Evolutionary conservation across 2,329 filamentous ascomycete species (phyloP).

Genomic region (Ophiostoma novo-ulmi): DNA sequence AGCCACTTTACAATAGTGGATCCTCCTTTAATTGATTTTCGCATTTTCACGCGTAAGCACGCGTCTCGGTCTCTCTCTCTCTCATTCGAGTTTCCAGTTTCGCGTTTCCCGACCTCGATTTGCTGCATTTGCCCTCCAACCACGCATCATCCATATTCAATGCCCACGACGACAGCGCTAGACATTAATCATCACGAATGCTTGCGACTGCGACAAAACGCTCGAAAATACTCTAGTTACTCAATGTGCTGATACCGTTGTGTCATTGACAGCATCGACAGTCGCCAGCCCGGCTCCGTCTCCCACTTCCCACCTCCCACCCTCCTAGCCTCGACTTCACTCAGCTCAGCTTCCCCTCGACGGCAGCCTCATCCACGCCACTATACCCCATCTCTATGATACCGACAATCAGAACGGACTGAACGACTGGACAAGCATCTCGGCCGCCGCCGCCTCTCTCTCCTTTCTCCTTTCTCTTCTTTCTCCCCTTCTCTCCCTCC

Average conservation of each 20-base stretch:
- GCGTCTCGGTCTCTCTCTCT: constrained; percentile 7
- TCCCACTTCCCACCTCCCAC: background rate
- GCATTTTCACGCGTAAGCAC: constrained; percentile 6
- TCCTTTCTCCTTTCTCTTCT: no score
- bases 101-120: background rate
- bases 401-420: background rate
- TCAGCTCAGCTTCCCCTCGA: background rate
- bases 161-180: background rate
- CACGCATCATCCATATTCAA: background rate
- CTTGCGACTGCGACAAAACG: no score
- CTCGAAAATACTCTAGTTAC: background rate
- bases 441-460: background rate
- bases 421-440: background rate
- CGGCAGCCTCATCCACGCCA: background rate
- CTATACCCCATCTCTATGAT: background rate
- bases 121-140: background rate
- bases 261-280: background rate
- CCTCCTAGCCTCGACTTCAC: background rate
- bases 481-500: background rate
- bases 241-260: background rate
- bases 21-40: constrained; percentile 15
- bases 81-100: background rate
- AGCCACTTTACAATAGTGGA: background rate
- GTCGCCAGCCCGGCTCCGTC: background rate
- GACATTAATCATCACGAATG: constrained; percentile 5